Base-by-base conservation (phyloP, 1,139 yeast genomes). In the Groenewaldozyma sp. region DNA sequence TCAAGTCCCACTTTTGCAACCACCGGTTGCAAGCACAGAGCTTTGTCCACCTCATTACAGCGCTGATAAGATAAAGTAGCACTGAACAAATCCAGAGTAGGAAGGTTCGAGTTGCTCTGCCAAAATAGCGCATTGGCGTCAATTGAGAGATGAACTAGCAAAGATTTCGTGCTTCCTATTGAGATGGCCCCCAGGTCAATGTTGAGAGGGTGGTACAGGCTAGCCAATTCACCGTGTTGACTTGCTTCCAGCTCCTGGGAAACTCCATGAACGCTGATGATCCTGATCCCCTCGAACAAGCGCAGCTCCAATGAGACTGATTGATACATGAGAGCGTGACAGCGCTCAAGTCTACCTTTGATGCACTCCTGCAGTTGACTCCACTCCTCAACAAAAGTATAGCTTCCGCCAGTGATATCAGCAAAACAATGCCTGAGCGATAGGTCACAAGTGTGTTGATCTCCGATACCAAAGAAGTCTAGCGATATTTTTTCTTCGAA, bases 301-400 rank as follows among this genome's bases (percentile, higher is more conserved):
- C 39, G 42, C 16, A 51, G 32, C 21, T 40, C 34, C 5, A 50
- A 19, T n/a, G 41, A 34, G 20, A 48, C 41, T 28, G 45, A 36
- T 24, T 45, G 43, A 32, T 46, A 43, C 1, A 45, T 38, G 21
- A 24, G 35, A 3, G 38, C 19, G 24, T 43, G 43, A 31, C 39
- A 45, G 2, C 42, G 28, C 18, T 31, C 36, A 21, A 42, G 35
- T 9, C 47, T 28, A 4, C 47, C 47, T 3, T 33, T 24, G 1
- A 46, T 17, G 20, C 47, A 40, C 22, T 29, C 24, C 7, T 26
- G 24, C 18, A 45, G 31, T 32, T 37, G 44, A 14, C 31, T 31
- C 49, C 49, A 46, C 21, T 39, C 46, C 7, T 36, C 34, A 34
- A 36, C 39, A 28, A 43, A 46, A 24, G 38, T 37, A 24, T 46